Base-by-base conservation (phyloP, 768 basidiomycete genomes). In the Naganishia vaughanmartiniae region DNA sequence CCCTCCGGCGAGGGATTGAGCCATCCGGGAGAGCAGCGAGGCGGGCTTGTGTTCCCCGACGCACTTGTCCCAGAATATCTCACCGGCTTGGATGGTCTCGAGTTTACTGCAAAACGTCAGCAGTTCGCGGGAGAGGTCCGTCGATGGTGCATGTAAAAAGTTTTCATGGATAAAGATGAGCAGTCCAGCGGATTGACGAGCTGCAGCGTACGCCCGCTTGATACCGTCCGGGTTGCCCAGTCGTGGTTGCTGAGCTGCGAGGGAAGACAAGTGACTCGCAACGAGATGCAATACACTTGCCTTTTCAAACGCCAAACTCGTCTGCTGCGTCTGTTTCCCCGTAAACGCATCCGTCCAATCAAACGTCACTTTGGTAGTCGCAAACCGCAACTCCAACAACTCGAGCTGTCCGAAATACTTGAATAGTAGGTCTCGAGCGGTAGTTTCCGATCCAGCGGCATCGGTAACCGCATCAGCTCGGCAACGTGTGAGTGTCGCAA, bases 321-420 rank as follows among this genome's bases (percentile, higher is more conserved):
- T 93, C 78, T 99, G 95, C 0, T 90, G 93, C 70, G 90, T 96
- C 70, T 89, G 84, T 82, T 98, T 98, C 83, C 85, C 86, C 70
- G 92, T 97, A 83, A 98, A 98, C 24, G 96, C 95, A 82, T 99
- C 96, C 72, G 89, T 86, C 84, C 96, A 99, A 0, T 92, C 89
- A 78, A 98, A 99, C 73, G 90, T 90, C 81, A 97, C 93, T 75
- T 91, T 87, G 73, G 98, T 92, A 80, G 98, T 95, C 11, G 95
- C 88, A 83, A 99, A 99, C 45, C 96, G 88, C 65, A 99, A 86
- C 79, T 99, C 96, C 48, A 99, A 88, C 5, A 98, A 87, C 78
- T 99, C 96, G 54, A 99, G 88, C 81, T 99, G 96, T 42, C 96
- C 95, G 83, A 98, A 99, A 84, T 99, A 99, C 83, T 96, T 97